A percentile compares a stretch with the other conserved stretches of the same genome.
Evolutionary conservation across 2,329 filamentous ascomycete species (phyloP).

Genomic region (Ophiobolus disseminans): DNA sequence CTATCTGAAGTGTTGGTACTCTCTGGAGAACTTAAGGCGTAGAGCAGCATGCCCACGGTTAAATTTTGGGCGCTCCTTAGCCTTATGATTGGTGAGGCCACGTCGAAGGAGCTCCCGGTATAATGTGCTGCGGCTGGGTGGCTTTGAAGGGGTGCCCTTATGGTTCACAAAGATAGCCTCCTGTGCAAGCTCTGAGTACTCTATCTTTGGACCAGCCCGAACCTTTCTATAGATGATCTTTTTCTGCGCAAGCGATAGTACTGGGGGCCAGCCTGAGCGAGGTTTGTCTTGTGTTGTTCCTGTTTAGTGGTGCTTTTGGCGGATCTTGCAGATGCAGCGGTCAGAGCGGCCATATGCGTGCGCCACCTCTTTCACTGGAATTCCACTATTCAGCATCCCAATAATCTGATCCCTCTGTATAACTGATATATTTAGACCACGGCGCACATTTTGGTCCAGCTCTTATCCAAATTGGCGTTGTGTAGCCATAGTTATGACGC

Average conservation of each 20-base stretch:
- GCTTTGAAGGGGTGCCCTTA: conserved; percentile 4
- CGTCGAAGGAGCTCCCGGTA: not conserved
- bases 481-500: too few species aligned
- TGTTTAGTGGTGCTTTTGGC: not conserved
- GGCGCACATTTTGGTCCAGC: not conserved
- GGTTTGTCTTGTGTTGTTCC: not conserved
- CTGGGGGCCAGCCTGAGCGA: not conserved
- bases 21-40: not conserved
- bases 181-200: conserved; percentile 8
- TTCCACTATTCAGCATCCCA: too few species aligned
- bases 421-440: not conserved
- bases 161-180: not conserved
- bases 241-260: conserved; percentile 4
- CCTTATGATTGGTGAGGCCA: conserved; percentile 1
- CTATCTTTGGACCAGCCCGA: conserved; percentile 8
- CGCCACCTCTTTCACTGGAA: too few species aligned
- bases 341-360: too few species aligned
- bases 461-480: too few species aligned
- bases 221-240: conserved; percentile 1
- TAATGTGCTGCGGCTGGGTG: conserved; percentile 4
- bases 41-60: not conserved
- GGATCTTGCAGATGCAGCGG: not conserved
- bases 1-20: conserved; percentile 10
- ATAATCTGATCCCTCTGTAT: not conserved
- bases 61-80: conserved; percentile 7